These are phyloP conservation scores for Russula dissimulans DNA, from an alignment of 768 basidiomycete genomes.

Conservation along the genomic window DNA sequence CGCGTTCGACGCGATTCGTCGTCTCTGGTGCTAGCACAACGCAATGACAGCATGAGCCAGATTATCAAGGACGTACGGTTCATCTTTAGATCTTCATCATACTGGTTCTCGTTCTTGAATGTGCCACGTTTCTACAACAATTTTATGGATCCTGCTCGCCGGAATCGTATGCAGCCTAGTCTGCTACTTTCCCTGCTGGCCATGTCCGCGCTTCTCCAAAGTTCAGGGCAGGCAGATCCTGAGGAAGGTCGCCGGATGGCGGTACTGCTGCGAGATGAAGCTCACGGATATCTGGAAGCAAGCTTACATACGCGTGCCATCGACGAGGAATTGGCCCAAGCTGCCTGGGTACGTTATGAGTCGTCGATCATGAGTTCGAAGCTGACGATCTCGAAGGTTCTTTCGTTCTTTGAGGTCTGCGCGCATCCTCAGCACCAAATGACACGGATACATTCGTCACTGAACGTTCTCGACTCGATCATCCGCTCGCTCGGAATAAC, in stretches of 20 bases:
- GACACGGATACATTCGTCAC: slow-evolving; percentile 44
- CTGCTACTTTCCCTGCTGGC: slow-evolving; percentile 54
- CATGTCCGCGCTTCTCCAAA: slow-evolving; percentile 59
- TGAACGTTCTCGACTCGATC: slow-evolving; percentile 58
- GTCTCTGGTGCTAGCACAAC: slow-evolving; percentile 33
- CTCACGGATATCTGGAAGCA: slow-evolving; percentile 60
- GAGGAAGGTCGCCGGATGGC: slow-evolving; percentile 45
- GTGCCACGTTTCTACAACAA: slow-evolving; percentile 56
- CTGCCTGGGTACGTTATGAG: slow-evolving; percentile 52
- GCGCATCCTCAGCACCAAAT: slow-evolving; percentile 53
- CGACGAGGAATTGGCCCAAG: slow-evolving; percentile 64
- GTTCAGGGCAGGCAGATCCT: slow-evolving; percentile 50
- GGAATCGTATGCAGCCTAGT: slow-evolving; percentile 57
- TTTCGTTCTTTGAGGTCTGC: slow-evolving; percentile 65
- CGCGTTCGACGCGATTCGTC: neutral
- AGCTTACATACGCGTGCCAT: slow-evolving; percentile 65
- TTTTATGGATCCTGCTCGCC: slow-evolving; percentile 44
- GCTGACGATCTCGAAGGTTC: slow-evolving; percentile 35
- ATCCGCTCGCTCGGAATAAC: slow-evolving; percentile 55
- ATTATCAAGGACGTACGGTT: slow-evolving; percentile 53
- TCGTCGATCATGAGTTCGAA: neutral
- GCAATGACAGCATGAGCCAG: slow-evolving; percentile 36
- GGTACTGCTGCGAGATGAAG: slow-evolving; percentile 52
- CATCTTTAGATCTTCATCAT: slow-evolving; percentile 52
- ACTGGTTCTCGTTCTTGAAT: slow-evolving; percentile 70